Evolutionary conservation across 441 rosid genomes (phyloP).

Genomic region (Cnidoscolus chayamansa): DNA sequence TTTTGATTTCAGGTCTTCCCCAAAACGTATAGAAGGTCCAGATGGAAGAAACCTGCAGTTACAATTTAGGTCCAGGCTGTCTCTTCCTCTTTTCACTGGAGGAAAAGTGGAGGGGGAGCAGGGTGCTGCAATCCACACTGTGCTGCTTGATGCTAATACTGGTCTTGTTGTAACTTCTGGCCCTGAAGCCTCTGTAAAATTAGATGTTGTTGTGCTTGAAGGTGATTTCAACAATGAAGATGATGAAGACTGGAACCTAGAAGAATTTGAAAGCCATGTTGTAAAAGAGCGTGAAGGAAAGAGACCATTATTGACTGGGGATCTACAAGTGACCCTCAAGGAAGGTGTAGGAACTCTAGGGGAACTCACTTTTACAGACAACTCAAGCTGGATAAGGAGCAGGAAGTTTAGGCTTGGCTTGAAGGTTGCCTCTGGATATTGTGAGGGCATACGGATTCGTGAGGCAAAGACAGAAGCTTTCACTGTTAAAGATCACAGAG

Average conservation of each 20-base stretch:
- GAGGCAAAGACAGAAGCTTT: constrained; percentile 99
- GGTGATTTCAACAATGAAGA: constrained; percentile 93
- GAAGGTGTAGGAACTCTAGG: constrained; percentile 97
- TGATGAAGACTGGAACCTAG: constrained; percentile 90
- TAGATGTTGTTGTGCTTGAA: constrained; percentile 90
- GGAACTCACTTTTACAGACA: constrained; percentile 88
- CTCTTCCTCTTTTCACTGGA: constrained; percentile 96
- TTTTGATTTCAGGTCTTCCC: constrained; percentile 56
- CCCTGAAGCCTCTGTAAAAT: constrained; percentile 69
- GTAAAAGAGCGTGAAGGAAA: constrained; percentile 98
- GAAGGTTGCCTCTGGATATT: constrained; percentile 64
- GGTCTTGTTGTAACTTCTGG: constrained; percentile 74
- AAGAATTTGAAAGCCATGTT: constrained; percentile 88
- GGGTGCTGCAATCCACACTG: constrained; percentile 91
- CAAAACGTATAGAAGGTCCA: constrained; percentile 84
- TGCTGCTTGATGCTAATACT: constrained; percentile 63
- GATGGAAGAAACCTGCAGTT: constrained; percentile 74
- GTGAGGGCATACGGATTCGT: constrained; percentile 72
- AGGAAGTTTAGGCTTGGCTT: constrained; percentile 94
- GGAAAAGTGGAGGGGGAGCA: constrained; percentile 99
- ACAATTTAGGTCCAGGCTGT: constrained; percentile 76
- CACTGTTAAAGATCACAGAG: constrained; percentile 95
- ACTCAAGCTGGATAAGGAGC: constrained; percentile 99
- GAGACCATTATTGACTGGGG: constrained; percentile 89
- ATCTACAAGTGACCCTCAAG: constrained; percentile 78